Evolutionary conservation across 2,329 filamentous ascomycete species (phyloP).

Genomic region (Phaeoacremonium minimum): DNA sequence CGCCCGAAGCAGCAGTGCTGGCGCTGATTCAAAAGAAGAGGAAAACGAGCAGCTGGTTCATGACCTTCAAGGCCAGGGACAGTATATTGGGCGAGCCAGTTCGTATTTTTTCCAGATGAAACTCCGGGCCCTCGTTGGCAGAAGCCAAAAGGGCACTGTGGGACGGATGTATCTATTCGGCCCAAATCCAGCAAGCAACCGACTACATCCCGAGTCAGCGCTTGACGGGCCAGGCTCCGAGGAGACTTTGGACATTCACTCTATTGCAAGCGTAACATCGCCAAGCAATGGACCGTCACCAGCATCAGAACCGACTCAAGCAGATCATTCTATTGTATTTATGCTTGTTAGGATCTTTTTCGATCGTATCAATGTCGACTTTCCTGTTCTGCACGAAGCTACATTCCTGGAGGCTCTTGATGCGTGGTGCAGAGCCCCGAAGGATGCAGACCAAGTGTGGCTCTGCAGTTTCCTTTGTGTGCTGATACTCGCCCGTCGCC

Average conservation of each 20-base stretch:
- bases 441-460: constrained; percentile 30
- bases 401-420: constrained; percentile 35
- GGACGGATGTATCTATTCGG: constrained; percentile 33
- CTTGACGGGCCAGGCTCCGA: constrained; percentile 1
- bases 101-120: constrained; percentile 35
- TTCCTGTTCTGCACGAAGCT: constrained; percentile 35
- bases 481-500: constrained; percentile 30
- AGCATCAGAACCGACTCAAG: constrained; percentile 11
- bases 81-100: constrained; percentile 36
- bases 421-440: constrained; percentile 21
- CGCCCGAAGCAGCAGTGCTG: constrained; percentile 12
- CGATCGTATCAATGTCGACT: constrained; percentile 33
- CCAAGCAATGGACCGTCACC: constrained; percentile 2
- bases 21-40: constrained; percentile 14
- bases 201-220: constrained; percentile 3
- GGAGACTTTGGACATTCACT: constrained; percentile 1
- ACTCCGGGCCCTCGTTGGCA: constrained; percentile 29
- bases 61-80: constrained; percentile 36
- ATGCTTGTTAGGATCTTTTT: constrained; percentile 33
- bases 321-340: background rate
- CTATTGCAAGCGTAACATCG: constrained; percentile 1
- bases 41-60: constrained; percentile 26
- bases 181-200: constrained; percentile 27
- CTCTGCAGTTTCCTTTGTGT: constrained; percentile 34
- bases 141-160: constrained; percentile 15